phyloP scores from a whole-genome alignment of 2,329 filamentous ascomycete species.

The Fusarium penzigii region DNA sequence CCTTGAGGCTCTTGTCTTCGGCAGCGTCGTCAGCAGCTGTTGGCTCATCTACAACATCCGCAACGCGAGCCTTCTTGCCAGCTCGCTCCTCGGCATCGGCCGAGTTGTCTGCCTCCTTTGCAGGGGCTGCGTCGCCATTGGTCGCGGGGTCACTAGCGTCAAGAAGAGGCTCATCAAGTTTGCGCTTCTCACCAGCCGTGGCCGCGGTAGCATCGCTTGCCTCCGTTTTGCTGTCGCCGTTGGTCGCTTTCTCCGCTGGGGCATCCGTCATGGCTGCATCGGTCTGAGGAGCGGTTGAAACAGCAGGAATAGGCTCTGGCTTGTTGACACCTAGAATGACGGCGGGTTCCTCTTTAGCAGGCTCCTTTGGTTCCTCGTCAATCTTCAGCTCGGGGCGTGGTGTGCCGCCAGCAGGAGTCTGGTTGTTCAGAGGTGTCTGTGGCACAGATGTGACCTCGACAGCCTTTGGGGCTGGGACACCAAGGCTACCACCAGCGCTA shows the following conservation, averaged over 20 bases:
- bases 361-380: slow-evolving; percentile 31
- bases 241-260: slow-evolving; percentile 14
- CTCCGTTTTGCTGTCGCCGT: slow-evolving; percentile 18
- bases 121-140: slow-evolving; percentile 14
- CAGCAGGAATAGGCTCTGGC: slow-evolving; percentile 20
- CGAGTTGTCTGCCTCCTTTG: slow-evolving; percentile 17
- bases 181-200: slow-evolving; percentile 39
- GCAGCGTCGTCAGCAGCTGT: slow-evolving; percentile 18
- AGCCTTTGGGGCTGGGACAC: slow-evolving; percentile 30
- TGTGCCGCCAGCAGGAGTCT: slow-evolving; percentile 37
- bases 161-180: slow-evolving; percentile 35
- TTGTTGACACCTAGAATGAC: slow-evolving; percentile 28
- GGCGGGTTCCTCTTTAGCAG: slow-evolving; percentile 26
- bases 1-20: slow-evolving; percentile 24
- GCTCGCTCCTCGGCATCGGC: slow-evolving; percentile 32
- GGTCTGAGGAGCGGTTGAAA: slow-evolving; percentile 16
- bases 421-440: slow-evolving; percentile 37
- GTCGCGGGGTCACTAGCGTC: slow-evolving; percentile 9
- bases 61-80: slow-evolving; percentile 45
- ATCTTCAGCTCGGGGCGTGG: slow-evolving; percentile 38
- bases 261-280: slow-evolving; percentile 19
- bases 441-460: slow-evolving; percentile 39
- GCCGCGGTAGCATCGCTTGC: slow-evolving; percentile 20
- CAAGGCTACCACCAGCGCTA: slow-evolving; percentile 17
- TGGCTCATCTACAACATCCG: slow-evolving; percentile 30